Evolutionary conservation across 495 filamentous ascomycete genomes (phyloP).

Genomic region (Neurospora sp.): DNA sequence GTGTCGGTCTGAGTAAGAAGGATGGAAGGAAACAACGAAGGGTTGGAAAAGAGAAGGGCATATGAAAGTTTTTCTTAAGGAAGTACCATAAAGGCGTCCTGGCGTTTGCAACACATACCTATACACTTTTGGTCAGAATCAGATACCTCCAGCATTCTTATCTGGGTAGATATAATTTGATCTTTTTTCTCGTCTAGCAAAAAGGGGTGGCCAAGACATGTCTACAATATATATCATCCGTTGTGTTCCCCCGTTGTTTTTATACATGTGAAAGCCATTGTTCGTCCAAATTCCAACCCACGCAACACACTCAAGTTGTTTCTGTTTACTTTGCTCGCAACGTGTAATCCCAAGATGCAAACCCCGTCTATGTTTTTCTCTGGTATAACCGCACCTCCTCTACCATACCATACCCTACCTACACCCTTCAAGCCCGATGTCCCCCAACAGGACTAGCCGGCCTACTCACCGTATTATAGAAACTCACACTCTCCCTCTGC

Average conservation of each 20-base stretch:
- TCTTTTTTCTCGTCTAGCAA: neutral
- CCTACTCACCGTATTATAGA: constrained; percentile 42
- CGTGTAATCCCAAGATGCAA: neutral
- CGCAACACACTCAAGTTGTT: neutral
- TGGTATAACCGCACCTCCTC: neutral
- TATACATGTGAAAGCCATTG: neutral
- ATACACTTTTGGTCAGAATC: neutral
- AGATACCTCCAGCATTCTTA: neutral
- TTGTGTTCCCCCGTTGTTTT: neutral
- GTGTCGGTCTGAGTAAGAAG: neutral
- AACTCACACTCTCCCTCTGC: constrained; percentile 75
- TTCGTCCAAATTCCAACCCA: neutral
- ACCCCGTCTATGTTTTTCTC: neutral
- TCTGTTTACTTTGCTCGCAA: neutral
- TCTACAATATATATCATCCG: neutral
- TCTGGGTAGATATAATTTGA: neutral
- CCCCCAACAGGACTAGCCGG: constrained; percentile 29
- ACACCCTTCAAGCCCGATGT: constrained; percentile 8
- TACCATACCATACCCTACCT: constrained; percentile 15
- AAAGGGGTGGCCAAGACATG: neutral
- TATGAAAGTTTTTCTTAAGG: constrained; percentile 6
- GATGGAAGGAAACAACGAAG: neutral
- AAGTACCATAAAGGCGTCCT: constrained; percentile 12
- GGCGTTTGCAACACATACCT: constrained; percentile 8
- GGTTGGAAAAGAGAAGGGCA: constrained; percentile 2